Base-by-base conservation (phyloP, 306 rosid species). In the Vicia villosa region DNA sequence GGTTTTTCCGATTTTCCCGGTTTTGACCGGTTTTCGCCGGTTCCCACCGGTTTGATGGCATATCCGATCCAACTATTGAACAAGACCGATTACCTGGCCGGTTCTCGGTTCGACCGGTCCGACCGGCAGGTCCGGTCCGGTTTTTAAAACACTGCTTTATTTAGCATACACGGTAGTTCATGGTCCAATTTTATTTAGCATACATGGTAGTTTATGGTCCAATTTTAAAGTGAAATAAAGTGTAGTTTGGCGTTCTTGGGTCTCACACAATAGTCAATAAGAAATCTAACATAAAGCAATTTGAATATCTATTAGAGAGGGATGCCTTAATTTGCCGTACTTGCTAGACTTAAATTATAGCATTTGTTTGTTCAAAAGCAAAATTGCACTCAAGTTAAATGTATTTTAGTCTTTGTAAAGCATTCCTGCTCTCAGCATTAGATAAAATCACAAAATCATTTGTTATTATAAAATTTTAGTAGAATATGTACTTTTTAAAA, bases 181-280 rank as follows among this genome's bases (percentile, higher is more conserved):
- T n/a, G n/a, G n/a, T n/a, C n/a, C n/a, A n/a, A n/a, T n/a, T n/a
- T 9, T 40, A 10, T 50, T 52, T 54, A 41, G 77, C 36, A 42
- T 43, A 73, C 34, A 52, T 37, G 19, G 13, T 8, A 24, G 55
- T 34, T 54, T 65, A 62, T 63, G 51, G 14, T 47, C 63, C 55
- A 75, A 46, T 56, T 36, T 59, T 5, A 24, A 47, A 24, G 6
- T 22, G 36, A 32, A 47, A 75, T 37, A 68, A 59, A 59, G 69
- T 50, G 50, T 17, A 63, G 59, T 28, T 77, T 41, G 60, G 41
- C 66, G 22, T 21, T 61, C 10, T 15, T 46, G 55, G 65, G 70
- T 70, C 46, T 38, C 68, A 28, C 28, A 59, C 58, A 38, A 21
- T 10, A 5, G 74, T 66, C 58, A 52, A 79, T 13, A 65, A 10